Evolutionary conservation across 2,329 filamentous ascomycete species (phyloP).

Genomic region (Emmonsiellopsis sp.): DNA sequence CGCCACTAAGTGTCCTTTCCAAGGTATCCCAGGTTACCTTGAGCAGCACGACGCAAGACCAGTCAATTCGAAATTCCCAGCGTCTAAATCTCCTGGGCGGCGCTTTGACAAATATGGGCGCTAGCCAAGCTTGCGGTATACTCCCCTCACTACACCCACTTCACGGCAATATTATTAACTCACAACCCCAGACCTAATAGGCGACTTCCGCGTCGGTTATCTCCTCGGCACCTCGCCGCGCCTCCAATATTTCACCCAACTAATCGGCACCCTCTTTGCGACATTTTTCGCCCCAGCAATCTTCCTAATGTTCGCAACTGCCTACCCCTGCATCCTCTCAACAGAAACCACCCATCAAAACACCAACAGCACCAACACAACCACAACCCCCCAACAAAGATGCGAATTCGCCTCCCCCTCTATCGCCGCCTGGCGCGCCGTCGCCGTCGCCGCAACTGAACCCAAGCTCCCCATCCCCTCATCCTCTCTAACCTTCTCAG

Average conservation of each 20-base stretch:
- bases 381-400: not conserved
- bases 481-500: constrained; percentile 41
- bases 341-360: constrained; percentile 22
- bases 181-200: constrained; percentile 42
- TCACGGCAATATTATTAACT: constrained; percentile 32
- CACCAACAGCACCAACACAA: not conserved
- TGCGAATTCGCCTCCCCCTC: constrained; percentile 57
- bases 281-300: constrained; percentile 59
- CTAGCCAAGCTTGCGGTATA: constrained; percentile 8
- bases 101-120: constrained; percentile 6
- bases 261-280: constrained; percentile 53
- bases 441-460: constrained; percentile 54
- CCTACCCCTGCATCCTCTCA: constrained; percentile 56
- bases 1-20: constrained; percentile 56
- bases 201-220: constrained; percentile 61
- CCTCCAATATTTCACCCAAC: constrained; percentile 59
- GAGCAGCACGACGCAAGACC: constrained; percentile 49
- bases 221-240: constrained; percentile 56
- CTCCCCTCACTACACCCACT: constrained; percentile 5
- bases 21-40: constrained; percentile 63
- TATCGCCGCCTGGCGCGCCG: constrained; percentile 57
- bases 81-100: constrained; percentile 58
- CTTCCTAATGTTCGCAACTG: constrained; percentile 58
- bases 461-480: constrained; percentile 47
- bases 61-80: constrained; percentile 45